phyloP scores from a whole-genome alignment of 306 rosid species.

The Crotalaria pallida region DNA sequence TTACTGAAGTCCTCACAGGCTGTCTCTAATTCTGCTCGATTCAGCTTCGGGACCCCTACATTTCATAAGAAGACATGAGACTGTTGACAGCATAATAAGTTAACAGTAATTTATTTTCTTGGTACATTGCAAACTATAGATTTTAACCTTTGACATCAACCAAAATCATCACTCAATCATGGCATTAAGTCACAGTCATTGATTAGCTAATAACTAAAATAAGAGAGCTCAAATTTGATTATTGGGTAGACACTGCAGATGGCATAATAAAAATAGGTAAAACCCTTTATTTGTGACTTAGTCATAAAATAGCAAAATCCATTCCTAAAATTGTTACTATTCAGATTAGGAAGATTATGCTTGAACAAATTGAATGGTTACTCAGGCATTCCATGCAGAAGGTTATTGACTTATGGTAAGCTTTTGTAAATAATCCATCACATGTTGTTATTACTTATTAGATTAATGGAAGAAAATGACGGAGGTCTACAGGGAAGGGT shows the following conservation, averaged over 20 bases:
- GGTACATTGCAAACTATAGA: neutral
- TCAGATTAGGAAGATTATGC: neutral
- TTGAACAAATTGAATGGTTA: neutral
- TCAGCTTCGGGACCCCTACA: constrained; percentile 89
- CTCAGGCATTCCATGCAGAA: neutral
- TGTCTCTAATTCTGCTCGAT: constrained; percentile 66
- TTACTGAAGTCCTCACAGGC: constrained; percentile 99
- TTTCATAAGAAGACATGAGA: constrained; percentile 1
- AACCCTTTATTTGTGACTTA: neutral
- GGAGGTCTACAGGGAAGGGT: neutral
- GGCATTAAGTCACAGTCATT: neutral
- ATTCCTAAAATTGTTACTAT: neutral
- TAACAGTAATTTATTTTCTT: neutral
- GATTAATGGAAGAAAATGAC: neutral
- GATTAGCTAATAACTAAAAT: neutral
- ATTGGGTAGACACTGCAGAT: neutral
- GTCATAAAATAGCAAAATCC: neutral
- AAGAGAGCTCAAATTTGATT: neutral
- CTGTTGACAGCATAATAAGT: neutral
- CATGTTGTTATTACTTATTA: neutral
- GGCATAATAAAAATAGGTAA: neutral
- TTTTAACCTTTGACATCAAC: neutral
- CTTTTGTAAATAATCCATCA: neutral
- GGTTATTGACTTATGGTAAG: neutral
- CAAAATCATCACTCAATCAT: neutral